phyloP scores from a whole-genome alignment of 108 stramenopile genomes.

The Skeletonema costatum region DNA sequence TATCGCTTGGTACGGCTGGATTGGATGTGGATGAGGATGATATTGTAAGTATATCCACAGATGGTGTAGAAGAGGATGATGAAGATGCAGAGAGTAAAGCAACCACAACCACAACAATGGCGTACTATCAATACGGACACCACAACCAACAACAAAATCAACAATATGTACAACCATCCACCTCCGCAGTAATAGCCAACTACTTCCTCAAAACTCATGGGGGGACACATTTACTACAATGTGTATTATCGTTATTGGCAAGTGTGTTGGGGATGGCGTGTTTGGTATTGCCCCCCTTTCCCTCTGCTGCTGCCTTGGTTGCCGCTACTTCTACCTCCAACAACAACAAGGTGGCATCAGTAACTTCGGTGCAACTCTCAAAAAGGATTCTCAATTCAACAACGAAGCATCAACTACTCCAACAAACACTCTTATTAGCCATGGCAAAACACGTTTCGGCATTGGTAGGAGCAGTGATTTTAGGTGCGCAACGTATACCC shows the following conservation, averaged over 20 bases:
- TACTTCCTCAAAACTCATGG: conserved; percentile 86
- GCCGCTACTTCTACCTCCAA: background rate
- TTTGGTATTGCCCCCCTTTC: conserved; percentile 32
- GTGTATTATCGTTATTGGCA: conserved; percentile 62
- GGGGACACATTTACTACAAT: conserved; percentile 77
- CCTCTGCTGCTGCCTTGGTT: background rate
- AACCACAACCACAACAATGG: conserved; percentile 13
- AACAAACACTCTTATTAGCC: conserved; percentile 70
- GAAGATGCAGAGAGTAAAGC: conserved; percentile 30
- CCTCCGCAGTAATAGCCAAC: conserved; percentile 67
- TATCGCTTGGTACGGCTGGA: conserved; percentile 50
- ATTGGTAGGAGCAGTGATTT: conserved; percentile 59
- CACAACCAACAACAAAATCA: conserved; percentile 21
- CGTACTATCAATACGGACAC: conserved; percentile 25
- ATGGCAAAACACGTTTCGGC: conserved; percentile 78
- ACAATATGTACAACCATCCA: conserved; percentile 58
- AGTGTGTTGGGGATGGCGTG: conserved; percentile 49
- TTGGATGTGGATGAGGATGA: conserved; percentile 11
- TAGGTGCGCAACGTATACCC: conserved; percentile 70
- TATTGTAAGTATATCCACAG: background rate
- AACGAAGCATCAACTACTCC: conserved; percentile 48
- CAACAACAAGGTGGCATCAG: background rate
- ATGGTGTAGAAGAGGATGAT: background rate
- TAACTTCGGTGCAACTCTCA: conserved; percentile 26
- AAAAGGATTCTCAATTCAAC: conserved; percentile 49